Evolutionary conservation across 2,329 filamentous ascomycete species (phyloP).

Genomic region (Talaromyces sp.): DNA sequence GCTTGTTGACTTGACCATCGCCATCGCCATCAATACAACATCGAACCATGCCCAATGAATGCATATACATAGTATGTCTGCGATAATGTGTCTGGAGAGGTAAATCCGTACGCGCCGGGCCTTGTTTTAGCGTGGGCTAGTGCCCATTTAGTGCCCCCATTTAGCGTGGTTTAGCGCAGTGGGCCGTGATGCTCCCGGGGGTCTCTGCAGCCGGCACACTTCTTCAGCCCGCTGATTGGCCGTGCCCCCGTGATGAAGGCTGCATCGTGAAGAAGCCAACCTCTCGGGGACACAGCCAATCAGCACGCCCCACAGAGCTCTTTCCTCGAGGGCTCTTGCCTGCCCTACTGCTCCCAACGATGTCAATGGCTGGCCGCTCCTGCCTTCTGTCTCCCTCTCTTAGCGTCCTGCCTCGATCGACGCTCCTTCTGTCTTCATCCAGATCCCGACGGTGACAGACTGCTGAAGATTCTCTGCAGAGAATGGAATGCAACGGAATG

Average conservation of each 20-base stretch:
- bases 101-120: conserved; percentile 15
- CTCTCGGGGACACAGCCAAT: conserved; percentile 5
- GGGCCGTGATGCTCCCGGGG: conserved; percentile 12
- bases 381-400: neutral
- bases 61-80: too few species aligned
- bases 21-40: neutral
- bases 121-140: conserved; percentile 16
- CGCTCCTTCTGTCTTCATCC: neutral
- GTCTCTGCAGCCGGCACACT: conserved; percentile 12
- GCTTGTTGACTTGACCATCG: neutral
- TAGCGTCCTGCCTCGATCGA: neutral
- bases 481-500: neutral
- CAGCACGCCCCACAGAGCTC: conserved; percentile 8
- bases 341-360: too few species aligned
- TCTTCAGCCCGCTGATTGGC: conserved; percentile 16
- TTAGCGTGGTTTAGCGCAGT: conserved; percentile 10
- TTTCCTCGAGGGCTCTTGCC: neutral
- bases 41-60: neutral
- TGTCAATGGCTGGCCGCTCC: neutral
- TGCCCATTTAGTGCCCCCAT: neutral
- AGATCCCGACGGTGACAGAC: neutral
- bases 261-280: conserved; percentile 13
- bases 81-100: too few species aligned
- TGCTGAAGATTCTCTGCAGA: neutral
- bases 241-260: conserved; percentile 8